Percentiles rank a stretch among this genome's conserved stretches.
Evolutionary conservation across 257 asterid genomes (phyloP).

Genomic region (Scutellaria minor): DNA sequence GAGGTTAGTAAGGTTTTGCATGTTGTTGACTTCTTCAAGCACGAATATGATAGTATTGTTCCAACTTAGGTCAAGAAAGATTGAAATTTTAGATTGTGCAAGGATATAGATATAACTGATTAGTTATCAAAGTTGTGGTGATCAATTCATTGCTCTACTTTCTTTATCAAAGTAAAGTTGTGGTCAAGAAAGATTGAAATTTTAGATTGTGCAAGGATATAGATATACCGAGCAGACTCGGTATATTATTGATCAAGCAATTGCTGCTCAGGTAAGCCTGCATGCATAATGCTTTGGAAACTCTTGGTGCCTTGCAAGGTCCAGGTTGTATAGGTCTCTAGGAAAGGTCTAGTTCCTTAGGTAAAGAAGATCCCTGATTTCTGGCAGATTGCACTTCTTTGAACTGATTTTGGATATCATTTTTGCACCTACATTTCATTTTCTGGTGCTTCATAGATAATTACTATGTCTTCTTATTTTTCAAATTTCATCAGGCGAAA

Average conservation of each 20-base stretch:
- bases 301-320: conserved; percentile 12
- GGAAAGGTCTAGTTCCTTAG: not conserved
- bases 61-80: conserved; percentile 29
- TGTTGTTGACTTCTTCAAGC: too few species aligned
- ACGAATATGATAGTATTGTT: not conserved
- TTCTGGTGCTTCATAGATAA: conserved; percentile 26
- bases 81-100: conserved; percentile 15
- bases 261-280: conserved; percentile 82
- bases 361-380: not conserved
- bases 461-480: conserved; percentile 28
- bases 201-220: too few species aligned
- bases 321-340: conserved; percentile 3
- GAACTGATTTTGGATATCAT: not conserved
- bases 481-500: conserved; percentile 72
- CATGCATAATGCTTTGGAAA: conserved; percentile 26
- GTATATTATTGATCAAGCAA: conserved; percentile 89
- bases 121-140: conserved; percentile 12
- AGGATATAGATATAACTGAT: conserved; percentile 12
- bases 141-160: conserved; percentile 19
- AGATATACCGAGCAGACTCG: conserved; percentile 88
- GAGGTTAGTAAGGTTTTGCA: not conserved
- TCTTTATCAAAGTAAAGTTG: conserved; percentile 30
- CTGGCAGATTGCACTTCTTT: not conserved
- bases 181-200: too few species aligned
- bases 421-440: conserved; percentile 23